Evolutionary conservation across 2,329 filamentous ascomycete genomes (phyloP).

Genomic region (Aspergillus fischeri): DNA sequence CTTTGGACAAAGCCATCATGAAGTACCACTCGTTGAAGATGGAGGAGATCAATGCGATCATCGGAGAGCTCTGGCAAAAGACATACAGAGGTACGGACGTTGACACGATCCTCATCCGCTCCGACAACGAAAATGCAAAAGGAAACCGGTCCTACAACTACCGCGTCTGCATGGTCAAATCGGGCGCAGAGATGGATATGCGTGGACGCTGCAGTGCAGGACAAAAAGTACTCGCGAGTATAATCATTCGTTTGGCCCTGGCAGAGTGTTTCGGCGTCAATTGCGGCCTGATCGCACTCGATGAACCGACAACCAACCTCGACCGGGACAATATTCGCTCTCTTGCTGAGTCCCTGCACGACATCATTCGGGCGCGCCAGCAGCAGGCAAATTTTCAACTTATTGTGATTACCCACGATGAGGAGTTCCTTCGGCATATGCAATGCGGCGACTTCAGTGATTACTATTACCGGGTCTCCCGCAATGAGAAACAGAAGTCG

Average conservation of each 20-base stretch:
- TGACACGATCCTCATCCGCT: slow-evolving; percentile 91
- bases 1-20: slow-evolving; percentile 95
- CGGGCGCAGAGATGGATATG: slow-evolving; percentile 99
- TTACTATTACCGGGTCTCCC: slow-evolving; percentile 79
- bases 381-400: slow-evolving; percentile 94
- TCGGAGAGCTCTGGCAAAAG: slow-evolving; percentile 92
- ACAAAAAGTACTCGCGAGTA: slow-evolving; percentile 92
- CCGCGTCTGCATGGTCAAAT: slow-evolving; percentile 95
- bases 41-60: slow-evolving; percentile 94
- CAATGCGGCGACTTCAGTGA: slow-evolving; percentile 90
- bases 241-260: slow-evolving; percentile 93
- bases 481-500: slow-evolving; percentile 82
- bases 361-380: slow-evolving; percentile 78
- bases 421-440: slow-evolving; percentile 92
- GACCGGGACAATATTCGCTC: slow-evolving; percentile 92
- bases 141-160: slow-evolving; percentile 91
- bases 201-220: slow-evolving; percentile 93
- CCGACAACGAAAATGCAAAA: slow-evolving; percentile 73
- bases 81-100: slow-evolving; percentile 98
- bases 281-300: slow-evolving; percentile 91
- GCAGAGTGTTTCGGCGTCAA: slow-evolving; percentile 96
- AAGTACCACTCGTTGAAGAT: slow-evolving; percentile 94
- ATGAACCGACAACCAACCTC: slow-evolving; percentile 96
- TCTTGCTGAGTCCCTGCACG: slow-evolving; percentile 76
- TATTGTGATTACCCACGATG: slow-evolving; percentile 98